Evolutionary conservation across 2,329 filamentous ascomycete species (phyloP).

Genomic region (Geoglossum cookeanum): DNA sequence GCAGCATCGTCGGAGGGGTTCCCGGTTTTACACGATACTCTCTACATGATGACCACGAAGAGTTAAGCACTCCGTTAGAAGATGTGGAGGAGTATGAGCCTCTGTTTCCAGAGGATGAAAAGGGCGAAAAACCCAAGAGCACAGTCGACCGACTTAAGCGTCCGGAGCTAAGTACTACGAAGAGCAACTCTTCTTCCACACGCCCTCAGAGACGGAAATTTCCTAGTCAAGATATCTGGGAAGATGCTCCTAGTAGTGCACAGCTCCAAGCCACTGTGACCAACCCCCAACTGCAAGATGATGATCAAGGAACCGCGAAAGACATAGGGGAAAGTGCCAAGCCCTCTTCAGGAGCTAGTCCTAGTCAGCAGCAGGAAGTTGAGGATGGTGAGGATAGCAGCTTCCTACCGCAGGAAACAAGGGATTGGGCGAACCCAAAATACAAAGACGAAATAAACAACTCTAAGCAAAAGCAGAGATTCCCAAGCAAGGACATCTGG

Average conservation of each 20-base stretch:
- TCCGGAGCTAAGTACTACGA: constrained; percentile 16
- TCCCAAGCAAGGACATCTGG: constrained; percentile 87
- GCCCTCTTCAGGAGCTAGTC: constrained; percentile 19
- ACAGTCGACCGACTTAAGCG: constrained; percentile 36
- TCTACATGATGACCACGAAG: constrained; percentile 28
- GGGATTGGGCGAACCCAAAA: constrained; percentile 18
- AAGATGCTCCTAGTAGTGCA: constrained; percentile 77
- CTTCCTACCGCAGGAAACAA: constrained; percentile 32
- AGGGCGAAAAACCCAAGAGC: constrained; percentile 31
- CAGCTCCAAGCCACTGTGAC: constrained; percentile 63
- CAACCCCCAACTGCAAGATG: constrained; percentile 46
- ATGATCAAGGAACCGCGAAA: constrained; percentile 19
- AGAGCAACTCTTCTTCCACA: constrained; percentile 6
- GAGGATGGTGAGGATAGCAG: constrained; percentile 29
- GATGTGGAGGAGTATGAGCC: constrained; percentile 92
- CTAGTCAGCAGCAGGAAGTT: constrained; percentile 14
- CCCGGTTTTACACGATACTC: not conserved
- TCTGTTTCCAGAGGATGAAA: constrained; percentile 58
- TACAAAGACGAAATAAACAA: constrained; percentile 30
- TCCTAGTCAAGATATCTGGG: constrained; percentile 91
- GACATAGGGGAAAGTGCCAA: constrained; percentile 29
- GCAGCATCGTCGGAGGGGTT: constrained; percentile 25
- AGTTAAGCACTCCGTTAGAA: constrained; percentile 49
- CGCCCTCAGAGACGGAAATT: constrained; percentile 24
- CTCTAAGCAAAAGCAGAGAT: constrained; percentile 45